Conservation (phyloP, 2,329 filamentous ascomycete species). For the Aureobasidium sp. region DNA sequence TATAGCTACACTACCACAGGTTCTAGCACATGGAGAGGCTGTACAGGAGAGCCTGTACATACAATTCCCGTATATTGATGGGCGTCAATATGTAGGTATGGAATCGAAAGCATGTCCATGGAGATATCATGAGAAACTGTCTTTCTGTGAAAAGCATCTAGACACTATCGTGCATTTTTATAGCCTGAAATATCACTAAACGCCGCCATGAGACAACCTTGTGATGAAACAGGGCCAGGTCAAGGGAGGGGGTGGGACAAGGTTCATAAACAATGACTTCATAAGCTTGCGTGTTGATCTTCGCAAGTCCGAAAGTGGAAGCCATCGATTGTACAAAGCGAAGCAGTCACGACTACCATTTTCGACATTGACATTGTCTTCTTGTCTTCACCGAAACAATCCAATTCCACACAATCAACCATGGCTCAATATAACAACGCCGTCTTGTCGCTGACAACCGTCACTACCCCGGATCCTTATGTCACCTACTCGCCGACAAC, state of each 20-base stretch:
- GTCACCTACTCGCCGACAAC: conserved; percentile 32
- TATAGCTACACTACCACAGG: too few species aligned
- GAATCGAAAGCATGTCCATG: too few species aligned
- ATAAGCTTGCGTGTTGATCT: conserved; percentile 13
- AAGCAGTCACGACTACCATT: not conserved
- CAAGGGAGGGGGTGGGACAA: conserved; percentile 1
- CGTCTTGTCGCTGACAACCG: conserved; percentile 36
- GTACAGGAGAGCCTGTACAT: too few species aligned
- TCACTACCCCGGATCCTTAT: conserved; percentile 39
- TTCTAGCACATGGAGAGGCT: too few species aligned
- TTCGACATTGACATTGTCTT: not conserved
- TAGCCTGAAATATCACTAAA: too few species aligned
- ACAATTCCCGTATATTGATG: too few species aligned
- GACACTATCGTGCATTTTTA: not conserved
- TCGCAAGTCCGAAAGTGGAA: not conserved
- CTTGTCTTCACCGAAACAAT: not conserved
- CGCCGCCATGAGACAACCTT: too few species aligned
- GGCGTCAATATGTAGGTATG: too few species aligned
- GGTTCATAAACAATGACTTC: conserved; percentile 12
- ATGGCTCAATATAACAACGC: conserved; percentile 25
- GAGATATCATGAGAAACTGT: too few species aligned
- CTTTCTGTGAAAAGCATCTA: too few species aligned
- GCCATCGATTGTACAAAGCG: not conserved
- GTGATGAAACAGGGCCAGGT: not conserved
- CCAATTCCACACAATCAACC: not conserved